Evolutionary conservation across 2,329 filamentous ascomycete genomes (phyloP).

Genomic region (Alternaria consortialis): DNA sequence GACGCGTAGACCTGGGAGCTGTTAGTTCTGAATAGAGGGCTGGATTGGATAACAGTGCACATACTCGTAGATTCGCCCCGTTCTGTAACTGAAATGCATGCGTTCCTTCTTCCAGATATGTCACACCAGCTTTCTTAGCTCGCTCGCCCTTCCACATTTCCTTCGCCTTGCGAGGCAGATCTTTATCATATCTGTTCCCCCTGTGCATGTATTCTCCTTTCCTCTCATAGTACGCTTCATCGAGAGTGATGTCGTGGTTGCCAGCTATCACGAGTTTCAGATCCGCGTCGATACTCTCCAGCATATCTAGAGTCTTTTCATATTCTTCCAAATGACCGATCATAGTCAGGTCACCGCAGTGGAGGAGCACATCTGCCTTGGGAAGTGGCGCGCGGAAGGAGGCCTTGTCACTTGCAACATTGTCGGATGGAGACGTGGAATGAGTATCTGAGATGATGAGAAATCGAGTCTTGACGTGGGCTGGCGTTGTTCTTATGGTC

Average conservation of each 20-base stretch:
- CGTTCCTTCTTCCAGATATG: slow-evolving; percentile 65
- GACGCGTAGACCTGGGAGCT: slow-evolving; percentile 60
- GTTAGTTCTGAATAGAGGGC: background rate
- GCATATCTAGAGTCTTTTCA: slow-evolving; percentile 56
- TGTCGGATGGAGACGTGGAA: slow-evolving; percentile 22
- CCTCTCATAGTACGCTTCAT: slow-evolving; percentile 58
- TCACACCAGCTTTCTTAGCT: slow-evolving; percentile 58
- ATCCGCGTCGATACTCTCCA: slow-evolving; percentile 60
- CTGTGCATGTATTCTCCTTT: slow-evolving; percentile 40
- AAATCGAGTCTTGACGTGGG: slow-evolving; percentile 51
- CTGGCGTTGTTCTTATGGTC: background rate
- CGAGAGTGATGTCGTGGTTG: slow-evolving; percentile 66
- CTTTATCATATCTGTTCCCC: slow-evolving; percentile 28
- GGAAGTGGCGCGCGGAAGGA: slow-evolving; percentile 56
- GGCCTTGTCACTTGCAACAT: slow-evolving; percentile 13
- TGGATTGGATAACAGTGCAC: background rate
- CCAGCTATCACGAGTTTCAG: slow-evolving; percentile 70
- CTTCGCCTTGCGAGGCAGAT: slow-evolving; percentile 44
- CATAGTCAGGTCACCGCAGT: slow-evolving; percentile 68
- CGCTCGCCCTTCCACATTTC: slow-evolving; percentile 59
- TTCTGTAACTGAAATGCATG: slow-evolving; percentile 58
- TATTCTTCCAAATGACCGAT: slow-evolving; percentile 60
- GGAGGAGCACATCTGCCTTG: slow-evolving; percentile 62
- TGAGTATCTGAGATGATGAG: slow-evolving; percentile 59
- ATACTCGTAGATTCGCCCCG: slow-evolving; percentile 58